Evolutionary conservation across 2,329 filamentous ascomycete genomes (phyloP), one percentile per base, ranked within the genome.

Genomic region (Cryoendolithus antarcticus): DNA sequence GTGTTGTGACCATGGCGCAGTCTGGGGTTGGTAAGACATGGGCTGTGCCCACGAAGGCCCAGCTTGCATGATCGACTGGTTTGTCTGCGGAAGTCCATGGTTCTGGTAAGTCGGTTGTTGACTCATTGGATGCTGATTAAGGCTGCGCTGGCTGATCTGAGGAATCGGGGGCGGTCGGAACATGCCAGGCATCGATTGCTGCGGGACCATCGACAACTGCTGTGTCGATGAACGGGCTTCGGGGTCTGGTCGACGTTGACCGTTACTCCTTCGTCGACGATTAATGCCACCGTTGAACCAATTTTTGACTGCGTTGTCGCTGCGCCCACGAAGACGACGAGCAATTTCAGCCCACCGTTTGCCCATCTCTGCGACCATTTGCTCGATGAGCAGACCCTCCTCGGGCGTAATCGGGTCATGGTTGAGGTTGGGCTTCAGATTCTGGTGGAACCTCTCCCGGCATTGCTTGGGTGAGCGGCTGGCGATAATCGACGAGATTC

Each of bases 251-350:
- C 57, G 56, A 35, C 57, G 56, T 32, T 54, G 52, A 45, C 57
- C 60, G 55, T 47, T 58, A 49, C 40, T 61, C 44, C 66, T 62
- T 54, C 65, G 63, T 53, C 81, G 72, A 54, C 86, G 77, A 65
- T 94, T 94, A 72, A 88, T 82, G 57, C 81, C 84, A 36, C 88
- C 86, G 58, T 94, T 94, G 84, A 84, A 94, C 86, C 86, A 95
- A 62, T 95, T 95, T 74, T 95, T 95, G 47, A 95, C 85, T 21
- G 85, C 82, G 55, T 95, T 95, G 66, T 95, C 88, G 60, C 86
- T 93, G 55, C 88, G 80, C 48, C 86, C 86, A 39, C 80, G 73
- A 12, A 95, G 71, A 34, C 77, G 71, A 48, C 88, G 74, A 33
- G 88, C 85, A 55, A 95, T 95, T 57, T 95, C 86, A 2, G 88